Conservation (phyloP, 2,329 filamentous ascomycete species). For the Aspergillus ustus region DNA sequence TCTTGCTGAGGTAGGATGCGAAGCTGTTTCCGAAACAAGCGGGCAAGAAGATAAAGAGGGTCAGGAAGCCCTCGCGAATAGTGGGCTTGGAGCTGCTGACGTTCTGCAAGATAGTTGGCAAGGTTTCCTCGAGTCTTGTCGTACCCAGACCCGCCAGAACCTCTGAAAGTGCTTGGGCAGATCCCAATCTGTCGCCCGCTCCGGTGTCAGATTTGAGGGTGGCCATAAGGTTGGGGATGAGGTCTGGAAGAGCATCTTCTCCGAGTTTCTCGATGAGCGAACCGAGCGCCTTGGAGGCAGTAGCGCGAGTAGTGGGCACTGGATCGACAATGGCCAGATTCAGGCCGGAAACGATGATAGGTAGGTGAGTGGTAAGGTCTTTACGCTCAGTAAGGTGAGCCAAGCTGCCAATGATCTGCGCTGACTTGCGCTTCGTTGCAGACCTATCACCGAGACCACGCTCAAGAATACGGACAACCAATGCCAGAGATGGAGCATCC, state of each 20-base stretch:
- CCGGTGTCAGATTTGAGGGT: slow-evolving; percentile 97
- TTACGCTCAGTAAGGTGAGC: slow-evolving; percentile 96
- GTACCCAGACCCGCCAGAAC: slow-evolving; percentile 95
- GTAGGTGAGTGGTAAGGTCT: slow-evolving; percentile 87
- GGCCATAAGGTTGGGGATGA: slow-evolving; percentile 96
- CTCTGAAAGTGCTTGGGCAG: slow-evolving; percentile 93
- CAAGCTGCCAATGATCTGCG: slow-evolving; percentile 96
- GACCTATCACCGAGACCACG: slow-evolving; percentile 89
- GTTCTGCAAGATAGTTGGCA: slow-evolving; percentile 95
- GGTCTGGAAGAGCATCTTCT: slow-evolving; percentile 93
- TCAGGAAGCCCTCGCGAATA: slow-evolving; percentile 98
- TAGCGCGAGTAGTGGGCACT: slow-evolving; percentile 93
- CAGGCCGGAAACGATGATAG: slow-evolving; percentile 87
- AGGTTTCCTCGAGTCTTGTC: slow-evolving; percentile 86
- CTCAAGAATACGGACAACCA: slow-evolving; percentile 94
- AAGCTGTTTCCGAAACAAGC: slow-evolving; percentile 99
- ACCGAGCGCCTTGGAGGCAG: slow-evolving; percentile 91
- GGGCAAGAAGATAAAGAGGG: slow-evolving; percentile 97
- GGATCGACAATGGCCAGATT: slow-evolving; percentile 91
- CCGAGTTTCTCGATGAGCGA: slow-evolving; percentile 98
- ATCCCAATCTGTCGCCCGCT: slow-evolving; percentile 92
- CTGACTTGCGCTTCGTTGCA: slow-evolving; percentile 91
- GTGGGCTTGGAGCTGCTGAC: slow-evolving; percentile 87
- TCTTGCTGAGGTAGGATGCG: slow-evolving; percentile 89
- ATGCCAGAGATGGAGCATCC: slow-evolving; percentile 92